These are phyloP conservation scores for Talaromyces adpressus DNA, from an alignment of 495 filamentous ascomycete species.

Conservation along the genomic window DNA sequence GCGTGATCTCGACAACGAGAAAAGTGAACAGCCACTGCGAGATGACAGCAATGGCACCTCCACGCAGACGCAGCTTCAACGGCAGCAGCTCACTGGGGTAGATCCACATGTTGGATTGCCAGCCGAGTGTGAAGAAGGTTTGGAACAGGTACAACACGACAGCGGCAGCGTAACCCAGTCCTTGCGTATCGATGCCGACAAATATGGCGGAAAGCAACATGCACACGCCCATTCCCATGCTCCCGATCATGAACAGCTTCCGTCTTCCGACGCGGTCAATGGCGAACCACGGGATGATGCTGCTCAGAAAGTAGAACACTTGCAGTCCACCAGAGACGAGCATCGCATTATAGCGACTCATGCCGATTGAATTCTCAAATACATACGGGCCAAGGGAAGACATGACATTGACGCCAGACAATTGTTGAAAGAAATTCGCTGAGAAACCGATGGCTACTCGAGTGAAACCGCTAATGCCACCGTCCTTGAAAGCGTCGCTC, in stretches of 20 bases:
- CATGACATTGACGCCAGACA: slow-evolving; percentile 16
- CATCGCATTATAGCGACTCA: slow-evolving; percentile 2
- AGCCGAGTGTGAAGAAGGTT: slow-evolving; percentile 43
- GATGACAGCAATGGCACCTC: slow-evolving; percentile 40
- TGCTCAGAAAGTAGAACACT: slow-evolving; percentile 6
- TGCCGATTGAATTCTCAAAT: slow-evolving; percentile 5
- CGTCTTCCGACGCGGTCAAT: slow-evolving; percentile 22
- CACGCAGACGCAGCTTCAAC: slow-evolving; percentile 40
- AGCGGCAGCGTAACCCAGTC: slow-evolving; percentile 10
- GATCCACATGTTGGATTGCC: slow-evolving; percentile 47
- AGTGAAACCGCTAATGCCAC: slow-evolving; percentile 13
- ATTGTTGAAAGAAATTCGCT: slow-evolving; percentile 16
- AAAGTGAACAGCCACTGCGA: slow-evolving; percentile 44
- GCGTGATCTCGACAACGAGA: slow-evolving; percentile 51
- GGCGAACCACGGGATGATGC: slow-evolving; percentile 4
- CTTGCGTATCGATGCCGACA: slow-evolving; percentile 1
- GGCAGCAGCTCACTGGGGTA: slow-evolving; percentile 50
- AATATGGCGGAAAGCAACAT: slow-evolving; percentile 5
- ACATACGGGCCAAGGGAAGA: slow-evolving; percentile 16
- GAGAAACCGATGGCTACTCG: slow-evolving; percentile 13
- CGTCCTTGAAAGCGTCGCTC: slow-evolving; percentile 15
- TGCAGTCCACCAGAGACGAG: slow-evolving; percentile 4
- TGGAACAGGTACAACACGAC: slow-evolving; percentile 20
- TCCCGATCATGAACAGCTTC: slow-evolving; percentile 4
- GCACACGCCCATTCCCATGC: neutral